Base-by-base conservation (phyloP, 1,284 basidiomycete genomes). In the Cryptococcus depauperatus region DNA sequence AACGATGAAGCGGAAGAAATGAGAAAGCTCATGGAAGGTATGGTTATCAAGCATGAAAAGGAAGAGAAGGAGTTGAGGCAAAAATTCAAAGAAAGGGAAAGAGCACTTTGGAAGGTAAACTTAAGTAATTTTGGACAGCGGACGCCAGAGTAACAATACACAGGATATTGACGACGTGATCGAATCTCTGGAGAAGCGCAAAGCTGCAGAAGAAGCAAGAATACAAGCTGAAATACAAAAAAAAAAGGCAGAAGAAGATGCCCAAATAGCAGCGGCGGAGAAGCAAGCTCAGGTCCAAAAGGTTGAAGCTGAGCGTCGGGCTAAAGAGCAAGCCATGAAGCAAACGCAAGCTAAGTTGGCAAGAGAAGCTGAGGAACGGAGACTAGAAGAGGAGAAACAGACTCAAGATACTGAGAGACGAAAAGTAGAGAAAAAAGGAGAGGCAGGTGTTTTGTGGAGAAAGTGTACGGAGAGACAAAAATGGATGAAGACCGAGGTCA, bases 401-500 rank as follows among this genome's bases (percentile, higher is more conserved):
- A 51, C 54, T 19, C 45, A 46, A n/a, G 55, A 52, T 14, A 43
- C 43, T 1, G 51, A 50, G 30, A 19, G 13, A 14, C 16, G 35
- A 13, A 37, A 13, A 21, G 21, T 7, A 9, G 35, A 37, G 10
- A 46, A 47, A 35, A 47, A 48, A 37, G 51, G 47, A 16, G 43
- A 48, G 27, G 73, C 79, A 6, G 74, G 74, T 29, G 76, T 79
- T 11, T 84, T 89, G 56, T 92, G 85, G 84, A 61, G 66, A 37
- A 66, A 74, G 22, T 85, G 81, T 47, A 77, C 82, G 14, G 70
- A 73, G 16, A 73, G 73, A 43, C 76, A 91, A 51, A 74, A 74
- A 78, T 71, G 74, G 50, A 75, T 93, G 54, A 96, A 96, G 73
- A 62, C 66, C 1, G 76, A 81, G 8, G 76, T 84, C n/a, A 81